Base-by-base conservation (phyloP, 306 rosid genomes). In the Hippophae tibetana region DNA sequence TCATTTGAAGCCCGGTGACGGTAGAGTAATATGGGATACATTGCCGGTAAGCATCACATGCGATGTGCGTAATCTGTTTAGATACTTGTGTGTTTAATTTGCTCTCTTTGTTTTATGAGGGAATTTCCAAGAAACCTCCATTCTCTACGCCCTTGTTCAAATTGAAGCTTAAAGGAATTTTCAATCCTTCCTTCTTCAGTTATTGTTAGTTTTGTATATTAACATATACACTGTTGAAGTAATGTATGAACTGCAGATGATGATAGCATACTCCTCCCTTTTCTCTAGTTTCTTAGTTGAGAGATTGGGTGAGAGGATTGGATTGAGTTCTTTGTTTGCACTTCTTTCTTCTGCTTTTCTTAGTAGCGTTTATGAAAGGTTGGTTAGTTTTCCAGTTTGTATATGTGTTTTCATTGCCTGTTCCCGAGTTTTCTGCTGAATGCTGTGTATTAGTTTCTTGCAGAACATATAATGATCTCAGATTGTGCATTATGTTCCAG, bases 401-500 rank as follows among this genome's bases (percentile, higher is more conserved):
- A 5, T 43, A 65, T 7, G 42, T 52, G 23, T 52, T 57, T 70
- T 13, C 53, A 58, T 43, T 44, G 57, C 56, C 44, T 62, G 61
- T 63, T 7, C 65, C 61, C 26, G 38, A 65, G 57, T 66, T 74
- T 60, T 63, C 57, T 63, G 72, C 79, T 72, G 64, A 84, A 47
- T 52, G 47, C 58, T 62, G 43, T 81, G 67, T 63, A 71, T 68
- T 76, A 42, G 74, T 65, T 74, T 69, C 80, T 70, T 77, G 81
- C 82, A 77, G 88, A 68, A 60, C 52, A 45, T 75, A 67, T 66
- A 70, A 78, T 70, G 88, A 82, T 71, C 72, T 70, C 56, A 68
- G 80, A 74, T 68, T 79, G 72, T 75, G 77, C 85, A 42, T 69
- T 76, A 75, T 73, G 64, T 79, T 85, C 80, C 84, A 77, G 80